A percentile compares a stretch with the other conserved stretches of the same genome.
These are phyloP conservation scores for Lojkania enalia DNA, from an alignment of 2,329 filamentous ascomycete genomes.

Conservation along the genomic window DNA sequence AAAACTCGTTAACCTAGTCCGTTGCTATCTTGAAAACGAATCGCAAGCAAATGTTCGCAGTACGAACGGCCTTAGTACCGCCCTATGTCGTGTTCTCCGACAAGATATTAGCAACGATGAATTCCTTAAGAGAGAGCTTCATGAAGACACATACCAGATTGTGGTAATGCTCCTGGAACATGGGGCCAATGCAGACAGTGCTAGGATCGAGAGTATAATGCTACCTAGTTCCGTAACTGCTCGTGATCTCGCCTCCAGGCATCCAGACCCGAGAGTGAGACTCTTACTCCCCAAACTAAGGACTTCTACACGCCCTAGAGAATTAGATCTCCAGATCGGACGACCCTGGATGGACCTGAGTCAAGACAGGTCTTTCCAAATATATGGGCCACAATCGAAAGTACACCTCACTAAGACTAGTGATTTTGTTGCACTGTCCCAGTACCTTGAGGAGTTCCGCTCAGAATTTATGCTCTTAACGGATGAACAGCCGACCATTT, in stretches of 20 bases:
- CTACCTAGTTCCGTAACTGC: constrained; percentile 2
- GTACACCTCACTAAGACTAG: neutral
- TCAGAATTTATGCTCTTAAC: neutral
- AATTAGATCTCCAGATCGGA: neutral
- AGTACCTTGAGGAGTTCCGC: constrained; percentile 2
- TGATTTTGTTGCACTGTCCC: constrained; percentile 2
- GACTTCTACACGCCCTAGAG: neutral
- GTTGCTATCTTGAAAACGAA: constrained; percentile 12
- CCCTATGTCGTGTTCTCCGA: constrained; percentile 6
- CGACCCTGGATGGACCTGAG: neutral
- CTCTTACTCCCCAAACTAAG: constrained; percentile 2
- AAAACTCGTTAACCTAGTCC: constrained; percentile 14
- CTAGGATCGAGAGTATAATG: neutral
- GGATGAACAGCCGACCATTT: constrained; percentile 70
- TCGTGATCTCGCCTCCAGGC: constrained; percentile 6
- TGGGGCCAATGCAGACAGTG: constrained; percentile 11
- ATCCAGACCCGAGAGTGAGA: constrained; percentile 14
- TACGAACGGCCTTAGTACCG: constrained; percentile 11
- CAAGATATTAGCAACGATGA: constrained; percentile 3
- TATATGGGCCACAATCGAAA: constrained; percentile 1
- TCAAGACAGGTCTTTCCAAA: constrained; percentile 2
- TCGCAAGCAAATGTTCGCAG: constrained; percentile 3
- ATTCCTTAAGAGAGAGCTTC: constrained; percentile 14
- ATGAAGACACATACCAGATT: constrained; percentile 17
- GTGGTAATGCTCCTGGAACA: constrained; percentile 14